Base-by-base conservation (phyloP, 176 grass and related monocot species). In the Hordeum marinum region DNA sequence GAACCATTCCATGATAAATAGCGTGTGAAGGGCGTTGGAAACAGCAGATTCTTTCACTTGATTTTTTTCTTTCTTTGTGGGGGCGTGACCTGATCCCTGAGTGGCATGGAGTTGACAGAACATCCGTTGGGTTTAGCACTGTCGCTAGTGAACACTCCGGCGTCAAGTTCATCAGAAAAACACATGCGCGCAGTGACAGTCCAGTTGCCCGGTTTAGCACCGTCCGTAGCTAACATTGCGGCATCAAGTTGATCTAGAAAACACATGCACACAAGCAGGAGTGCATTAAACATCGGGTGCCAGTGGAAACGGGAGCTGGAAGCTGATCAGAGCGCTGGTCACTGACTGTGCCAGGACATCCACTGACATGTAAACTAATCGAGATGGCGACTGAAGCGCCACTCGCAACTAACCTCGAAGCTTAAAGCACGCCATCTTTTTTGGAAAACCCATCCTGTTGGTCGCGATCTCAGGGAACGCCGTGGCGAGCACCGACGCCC, bases 341-440 rank as follows among this genome's bases (percentile, higher is more conserved):
- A 46, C 40, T 73, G 27, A 43, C 25, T 73, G 6, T 68, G 59
- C 17, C 26, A 77, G 67, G 21, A 20, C 72, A 21, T 23, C 36
- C 65, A 31, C 77, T 0, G 18, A 45, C 54, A 10, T 15, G 18
- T 90, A 72, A 64, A 86, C 63, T 55, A 90, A 69, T 78, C 12
- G 26, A 35, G 64, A 72, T 1, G 20, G 40, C 7, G 71, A 89
- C 31, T 6, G 54, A 82, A 48, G 63, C 78, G 52, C 37, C 50
- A 54, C 54, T 70, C 10, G 83, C 79, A 90, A 72, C 54, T 21
- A 86, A 78, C 72, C 65, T 31, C 0, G 4, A 32, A 9, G 11
- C 70, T 73, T 13, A 17, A 52, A 75, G 10, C 10, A 52, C n/a
- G 59, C 5, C 11, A 2, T 50, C 37, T 24, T 55, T 18, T 18